Evolutionary conservation across 2,329 filamentous ascomycete genomes (phyloP).

Genomic region (Sodiomyces alkalinus): DNA sequence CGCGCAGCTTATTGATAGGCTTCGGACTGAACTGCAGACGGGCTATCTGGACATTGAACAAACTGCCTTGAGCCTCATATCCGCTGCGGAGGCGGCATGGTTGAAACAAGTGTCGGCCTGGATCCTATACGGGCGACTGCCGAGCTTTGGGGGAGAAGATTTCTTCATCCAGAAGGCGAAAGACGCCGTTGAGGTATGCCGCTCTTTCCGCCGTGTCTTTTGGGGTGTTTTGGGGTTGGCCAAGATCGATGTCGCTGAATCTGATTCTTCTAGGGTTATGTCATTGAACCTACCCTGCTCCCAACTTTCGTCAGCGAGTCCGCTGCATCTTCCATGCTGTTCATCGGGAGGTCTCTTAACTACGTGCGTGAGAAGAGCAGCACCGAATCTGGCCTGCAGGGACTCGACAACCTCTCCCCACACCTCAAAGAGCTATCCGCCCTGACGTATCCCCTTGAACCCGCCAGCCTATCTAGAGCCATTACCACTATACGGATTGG

Average conservation of each 20-base stretch:
- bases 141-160: conserved; percentile 62
- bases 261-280: conserved; percentile 50
- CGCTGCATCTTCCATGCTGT: conserved; percentile 72
- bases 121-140: conserved; percentile 77
- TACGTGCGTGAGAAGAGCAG: conserved; percentile 52
- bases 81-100: conserved; percentile 77
- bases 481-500: conserved; percentile 66
- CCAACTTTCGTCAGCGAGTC: conserved; percentile 65
- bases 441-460: conserved; percentile 59
- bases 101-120: conserved; percentile 79
- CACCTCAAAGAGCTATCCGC: conserved; percentile 56
- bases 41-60: conserved; percentile 78
- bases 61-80: conserved; percentile 57
- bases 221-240: conserved; percentile 6
- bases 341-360: conserved; percentile 79
- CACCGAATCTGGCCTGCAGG: conserved; percentile 26
- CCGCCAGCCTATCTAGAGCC: conserved; percentile 52
- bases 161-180: conserved; percentile 59
- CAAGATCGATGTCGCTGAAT: conserved; percentile 5
- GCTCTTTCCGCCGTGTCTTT: conserved; percentile 22
- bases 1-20: conserved; percentile 58
- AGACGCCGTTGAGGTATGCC: conserved; percentile 20
- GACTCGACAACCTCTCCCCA: conserved; percentile 46
- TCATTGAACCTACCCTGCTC: conserved; percentile 42
- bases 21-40: conserved; percentile 66